Evolutionary conservation across 2,329 filamentous ascomycete species (phyloP).

Genomic region (Westerdykella ornata): DNA sequence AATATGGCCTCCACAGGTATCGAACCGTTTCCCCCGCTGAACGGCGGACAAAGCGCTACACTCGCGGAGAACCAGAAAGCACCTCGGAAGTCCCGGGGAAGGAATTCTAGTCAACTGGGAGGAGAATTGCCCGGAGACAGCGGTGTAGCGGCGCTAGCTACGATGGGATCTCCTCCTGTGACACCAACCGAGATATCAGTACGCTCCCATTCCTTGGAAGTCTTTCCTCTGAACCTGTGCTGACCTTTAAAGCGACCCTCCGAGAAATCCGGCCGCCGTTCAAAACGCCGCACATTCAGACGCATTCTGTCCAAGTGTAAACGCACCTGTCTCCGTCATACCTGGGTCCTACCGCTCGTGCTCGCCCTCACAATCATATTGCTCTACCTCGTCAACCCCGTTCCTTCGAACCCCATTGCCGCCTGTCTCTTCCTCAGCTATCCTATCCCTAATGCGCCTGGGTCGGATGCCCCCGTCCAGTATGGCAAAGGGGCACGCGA

Average conservation of each 20-base stretch:
- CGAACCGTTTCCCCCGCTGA: slow-evolving; percentile 32
- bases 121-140: slow-evolving; percentile 50
- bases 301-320: slow-evolving; percentile 42
- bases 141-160: slow-evolving; percentile 46
- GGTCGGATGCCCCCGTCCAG: slow-evolving; percentile 46
- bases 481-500: slow-evolving; percentile 90
- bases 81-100: slow-evolving; percentile 24
- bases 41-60: slow-evolving; percentile 7
- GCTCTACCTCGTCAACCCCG: slow-evolving; percentile 69
- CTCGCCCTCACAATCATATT: slow-evolving; percentile 58
- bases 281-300: slow-evolving; percentile 43
- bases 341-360: slow-evolving; percentile 62
- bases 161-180: slow-evolving; percentile 18
- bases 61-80: slow-evolving; percentile 10
- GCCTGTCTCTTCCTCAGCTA: slow-evolving; percentile 88
- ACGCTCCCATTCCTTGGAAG: neutral
- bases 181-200: no score
- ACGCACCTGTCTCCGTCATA: slow-evolving; percentile 47
- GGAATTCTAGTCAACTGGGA: slow-evolving; percentile 46
- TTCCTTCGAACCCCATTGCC: slow-evolving; percentile 69
- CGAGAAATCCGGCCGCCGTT: slow-evolving; percentile 29
- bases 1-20: slow-evolving; percentile 12
- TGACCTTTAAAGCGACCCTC: slow-evolving; percentile 21
- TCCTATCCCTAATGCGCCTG: slow-evolving; percentile 52
- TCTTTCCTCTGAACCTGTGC: neutral